Evolutionary conservation across 768 basidiomycete genomes (phyloP), one percentile per base, ranked within the genome.

Genomic region (Hydnomerulius pinastri): DNA sequence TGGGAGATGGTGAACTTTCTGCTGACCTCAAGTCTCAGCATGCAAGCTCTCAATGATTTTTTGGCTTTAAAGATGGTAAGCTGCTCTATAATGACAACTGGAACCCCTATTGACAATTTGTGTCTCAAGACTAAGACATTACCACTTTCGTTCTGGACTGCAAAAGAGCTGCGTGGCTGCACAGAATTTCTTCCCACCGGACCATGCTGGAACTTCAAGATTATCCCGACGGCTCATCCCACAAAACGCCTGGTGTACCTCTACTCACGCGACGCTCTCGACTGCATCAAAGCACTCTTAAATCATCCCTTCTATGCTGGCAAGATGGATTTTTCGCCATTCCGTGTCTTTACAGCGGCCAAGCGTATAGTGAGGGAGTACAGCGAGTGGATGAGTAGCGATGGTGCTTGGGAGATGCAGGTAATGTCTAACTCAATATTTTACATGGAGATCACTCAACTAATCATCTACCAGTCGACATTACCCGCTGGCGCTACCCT

Each of bases 181-280:
- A 56, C 58, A 2, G 62, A 71, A 46, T 50, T 62, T n/a, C 55
- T 68, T 25, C 65, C 64, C 1, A 17, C 51, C 9, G 66, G 64
- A 7, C 66, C 62, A 9, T 10, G 50, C 13, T 71, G 68, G 69
- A 54, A 48, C n/a, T 48, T 41, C 7, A 52, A 46, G 21, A 17
- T 27, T n/a, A 45, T 59, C n/a, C 18, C 36, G 1, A 46, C 63
- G 2, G 29, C 24, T 0, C 50, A 48, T 51, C 52, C 54, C 11
- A 65, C 60, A n/a, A 68, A 66, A 38, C 4, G 18, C 9, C 40
- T 18, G 1, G 11, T 40, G 1, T 5, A 37, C 27, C 17, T 48
- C 1, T 47, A 46, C 9, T 47, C 17, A 11, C 21, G 15, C 2
- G 55, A 70, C 29, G 21, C 59, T 1, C 18, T 70, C 0, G 48